Evolutionary conservation across 345 rosid species (phyloP).

Genomic region (Arabis hirsuta): DNA sequence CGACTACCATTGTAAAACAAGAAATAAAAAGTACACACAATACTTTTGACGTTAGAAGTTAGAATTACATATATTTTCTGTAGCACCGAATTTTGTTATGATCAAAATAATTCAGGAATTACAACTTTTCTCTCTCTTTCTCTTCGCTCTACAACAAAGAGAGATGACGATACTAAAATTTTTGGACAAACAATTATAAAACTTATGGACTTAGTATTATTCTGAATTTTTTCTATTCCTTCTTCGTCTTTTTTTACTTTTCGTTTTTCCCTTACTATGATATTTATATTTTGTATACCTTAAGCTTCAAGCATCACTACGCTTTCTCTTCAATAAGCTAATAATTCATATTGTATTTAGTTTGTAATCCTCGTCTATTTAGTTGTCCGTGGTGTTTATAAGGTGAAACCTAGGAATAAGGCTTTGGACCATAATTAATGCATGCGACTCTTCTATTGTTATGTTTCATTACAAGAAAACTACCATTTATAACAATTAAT

Average conservation of each 20-base stretch:
- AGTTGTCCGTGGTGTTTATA: constrained; percentile 20
- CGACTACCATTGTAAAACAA: no score
- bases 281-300: not conserved
- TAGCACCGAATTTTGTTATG: no score
- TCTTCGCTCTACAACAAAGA: no score
- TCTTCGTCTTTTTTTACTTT: not conserved
- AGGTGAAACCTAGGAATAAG: constrained; percentile 30
- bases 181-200: no score
- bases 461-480: constrained; percentile 10
- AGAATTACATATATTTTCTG: no score
- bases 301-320: constrained; percentile 28
- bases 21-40: no score
- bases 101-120: no score
- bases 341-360: not conserved
- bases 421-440: constrained; percentile 26
- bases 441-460: constrained; percentile 9
- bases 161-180: no score
- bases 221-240: not conserved
- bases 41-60: no score
- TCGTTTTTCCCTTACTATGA: not conserved
- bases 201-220: not conserved
- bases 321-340: not conserved
- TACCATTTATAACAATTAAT: not conserved
- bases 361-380: constrained; percentile 11
- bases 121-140: no score